Conservation (phyloP, 441 rosid species). For the Adansonia rubrostipa region DNA sequence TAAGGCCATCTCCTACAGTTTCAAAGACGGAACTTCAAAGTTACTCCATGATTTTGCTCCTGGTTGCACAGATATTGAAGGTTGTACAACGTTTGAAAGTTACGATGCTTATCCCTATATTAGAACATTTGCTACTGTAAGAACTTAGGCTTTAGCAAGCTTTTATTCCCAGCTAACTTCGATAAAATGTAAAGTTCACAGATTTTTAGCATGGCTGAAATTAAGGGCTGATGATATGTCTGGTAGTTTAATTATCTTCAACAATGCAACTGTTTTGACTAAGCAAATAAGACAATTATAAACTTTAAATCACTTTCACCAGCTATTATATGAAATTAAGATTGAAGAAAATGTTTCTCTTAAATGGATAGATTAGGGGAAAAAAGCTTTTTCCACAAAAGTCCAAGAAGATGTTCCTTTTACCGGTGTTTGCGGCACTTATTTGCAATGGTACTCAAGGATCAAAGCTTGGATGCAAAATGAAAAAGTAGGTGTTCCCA, state of each 20-base stretch:
- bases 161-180: not conserved
- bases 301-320: not conserved
- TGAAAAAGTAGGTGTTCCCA: not conserved
- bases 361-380: not conserved
- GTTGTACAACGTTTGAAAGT: not conserved
- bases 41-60: slow-evolving; percentile 32
- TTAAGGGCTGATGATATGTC: not conserved
- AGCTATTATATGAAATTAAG: slow-evolving; percentile 3
- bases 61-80: slow-evolving; percentile 9
- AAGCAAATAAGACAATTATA: not conserved
- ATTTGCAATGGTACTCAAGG: not conserved
- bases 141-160: not conserved
- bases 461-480: not conserved
- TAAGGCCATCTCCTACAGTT: slow-evolving; percentile 27
- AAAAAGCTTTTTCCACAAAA: not conserved
- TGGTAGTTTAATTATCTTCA: no score
- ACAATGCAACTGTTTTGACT: not conserved
- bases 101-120: not conserved
- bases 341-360: not conserved
- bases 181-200: not conserved
- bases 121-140: not conserved
- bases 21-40: slow-evolving; percentile 19
- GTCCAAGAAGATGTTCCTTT: not conserved
- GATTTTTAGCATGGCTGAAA: not conserved
- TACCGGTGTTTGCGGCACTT: not conserved